These are phyloP conservation scores for Amaranthus palmeri DNA, from an alignment of 148 eudicot genomes.

Conservation along the genomic window DNA sequence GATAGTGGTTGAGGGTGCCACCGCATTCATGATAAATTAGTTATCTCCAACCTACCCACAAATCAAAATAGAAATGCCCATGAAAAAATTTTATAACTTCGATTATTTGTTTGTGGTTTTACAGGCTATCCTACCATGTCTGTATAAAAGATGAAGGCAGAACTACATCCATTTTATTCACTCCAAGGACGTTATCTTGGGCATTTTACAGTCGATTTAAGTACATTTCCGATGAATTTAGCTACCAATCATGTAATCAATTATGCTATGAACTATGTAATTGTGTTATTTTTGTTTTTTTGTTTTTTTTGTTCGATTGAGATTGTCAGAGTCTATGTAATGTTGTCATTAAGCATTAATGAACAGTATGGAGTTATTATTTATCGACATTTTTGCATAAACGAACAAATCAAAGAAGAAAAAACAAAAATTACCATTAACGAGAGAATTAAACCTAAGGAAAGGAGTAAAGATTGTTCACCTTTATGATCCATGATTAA, in stretches of 20 bases:
- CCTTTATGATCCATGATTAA: not conserved
- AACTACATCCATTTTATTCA: slow-evolving; percentile 8
- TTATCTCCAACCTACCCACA: no score
- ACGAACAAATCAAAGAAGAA: not conserved
- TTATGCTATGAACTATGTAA: not conserved
- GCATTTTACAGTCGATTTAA: slow-evolving; percentile 20
- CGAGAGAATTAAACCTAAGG: not conserved
- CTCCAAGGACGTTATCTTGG: slow-evolving; percentile 17
- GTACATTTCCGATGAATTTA: slow-evolving; percentile 21
- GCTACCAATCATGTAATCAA: slow-evolving; percentile 1
- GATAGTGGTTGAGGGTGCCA: no score
- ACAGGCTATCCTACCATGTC: slow-evolving; percentile 21
- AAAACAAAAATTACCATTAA: not conserved
- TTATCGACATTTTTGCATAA: not conserved
- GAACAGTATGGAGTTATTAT: slow-evolving; percentile 6
- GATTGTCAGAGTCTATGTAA: not conserved
- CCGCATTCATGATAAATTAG: no score
- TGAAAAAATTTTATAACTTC: not conserved
- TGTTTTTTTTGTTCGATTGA: not conserved
- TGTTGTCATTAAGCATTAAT: not conserved
- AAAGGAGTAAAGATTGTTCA: not conserved
- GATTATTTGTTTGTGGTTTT: not conserved
- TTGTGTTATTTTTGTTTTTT: not conserved
- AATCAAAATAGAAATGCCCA: no score
- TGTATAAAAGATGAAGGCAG: slow-evolving; percentile 11